Base-by-base conservation (phyloP, 345 rosid genomes). In the Murraya paniculata region DNA sequence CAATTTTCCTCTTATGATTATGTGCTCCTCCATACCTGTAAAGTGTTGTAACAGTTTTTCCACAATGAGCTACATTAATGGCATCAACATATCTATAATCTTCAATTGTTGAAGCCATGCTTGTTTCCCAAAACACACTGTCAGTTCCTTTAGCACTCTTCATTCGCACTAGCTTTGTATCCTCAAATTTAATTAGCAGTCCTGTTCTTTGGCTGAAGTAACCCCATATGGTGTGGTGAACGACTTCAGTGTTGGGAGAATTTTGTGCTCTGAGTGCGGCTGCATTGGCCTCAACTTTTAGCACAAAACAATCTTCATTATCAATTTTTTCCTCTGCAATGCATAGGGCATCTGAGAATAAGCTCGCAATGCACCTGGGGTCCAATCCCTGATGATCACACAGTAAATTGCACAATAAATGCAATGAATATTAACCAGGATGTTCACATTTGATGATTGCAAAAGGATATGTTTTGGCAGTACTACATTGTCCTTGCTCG, bases 201-300 rank as follows among this genome's bases (percentile, higher is more conserved):
- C 99, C 98, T 6, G 97, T 92, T 30, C 94, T 79, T 74, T 93
- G 98, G 91, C 99, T 91, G 87, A 95, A 93, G 82, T 86, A 90
- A 7, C 99, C 99, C 98, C 99, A 88, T n/a, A 93, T 77, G 0
- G 86, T 92, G 69, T 95, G 99, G 84, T 93, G 96, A 41, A 89
- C 58, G 38, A 95, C 87, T 74, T 93, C 96, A 4, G 96, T 88
- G 79, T 91, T 87, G 1, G 89, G 73, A 8, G 94, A 88, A 80
- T 92, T 87, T 67, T 95, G 99, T 1, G 89, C 87, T 74, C 85
- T 88, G 28, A 93, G 92, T 48, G 84, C 67, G 18, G 65, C 75
- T 11, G 85, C 25, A 10, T 88, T 77, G 0, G 99, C 89, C 50
- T 95, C 99, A 0, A 95, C 57, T 83, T 90, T 95, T 39, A 95